Base-by-base conservation (phyloP, 2,329 filamentous ascomycete genomes). In the Diaporthe longicolla region DNA sequence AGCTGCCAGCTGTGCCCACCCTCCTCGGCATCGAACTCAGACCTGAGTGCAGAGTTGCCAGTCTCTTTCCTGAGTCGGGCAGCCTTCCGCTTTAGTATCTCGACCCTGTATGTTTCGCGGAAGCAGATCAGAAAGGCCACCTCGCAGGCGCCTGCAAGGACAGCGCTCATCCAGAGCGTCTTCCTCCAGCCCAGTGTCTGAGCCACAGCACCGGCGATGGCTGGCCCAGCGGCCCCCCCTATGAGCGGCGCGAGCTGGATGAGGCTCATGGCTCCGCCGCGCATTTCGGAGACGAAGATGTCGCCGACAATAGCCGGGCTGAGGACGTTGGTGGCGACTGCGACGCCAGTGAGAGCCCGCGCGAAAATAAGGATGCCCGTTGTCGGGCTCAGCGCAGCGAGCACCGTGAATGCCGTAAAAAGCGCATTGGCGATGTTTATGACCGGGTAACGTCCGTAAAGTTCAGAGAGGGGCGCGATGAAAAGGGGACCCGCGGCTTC, bases 261-360 rank as follows among this genome's bases (percentile, higher is more conserved):
- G 58, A 89, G 74, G 77, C 87, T 89, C 86, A 93, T 89, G 10
- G 90, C 87, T 0, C 85, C 85, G 32, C 90, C 91, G 21, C 90
- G 84, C 79, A 89, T 83, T 72, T 92, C 90, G 0, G 86, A 82
- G 2, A 83, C 80, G 78, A 92, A 92, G 76, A 92, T 88, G 79
- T 93, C 91, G 32, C 90, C 91, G 24, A 93, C 86, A 70, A 93
- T 89, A 32, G 90, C 89, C 0, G 91, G 91, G 76, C 88, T 90
- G 24, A 93, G 83, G 11, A 92, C 90, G 76, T 91, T 92, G 3
- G 89, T 88, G 3, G 91, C 90, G 11, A 91, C 90, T 5, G 91
- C 90, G 48, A 90, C 84, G 0, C 92, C 92, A 0, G 89, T 89
- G 4, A 93, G 80, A 35, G 89, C 85, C 13, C 91, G 85, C 59